Evolutionary conservation across 441 rosid species (phyloP).

Genomic region (Adansonia madagascariensis): DNA sequence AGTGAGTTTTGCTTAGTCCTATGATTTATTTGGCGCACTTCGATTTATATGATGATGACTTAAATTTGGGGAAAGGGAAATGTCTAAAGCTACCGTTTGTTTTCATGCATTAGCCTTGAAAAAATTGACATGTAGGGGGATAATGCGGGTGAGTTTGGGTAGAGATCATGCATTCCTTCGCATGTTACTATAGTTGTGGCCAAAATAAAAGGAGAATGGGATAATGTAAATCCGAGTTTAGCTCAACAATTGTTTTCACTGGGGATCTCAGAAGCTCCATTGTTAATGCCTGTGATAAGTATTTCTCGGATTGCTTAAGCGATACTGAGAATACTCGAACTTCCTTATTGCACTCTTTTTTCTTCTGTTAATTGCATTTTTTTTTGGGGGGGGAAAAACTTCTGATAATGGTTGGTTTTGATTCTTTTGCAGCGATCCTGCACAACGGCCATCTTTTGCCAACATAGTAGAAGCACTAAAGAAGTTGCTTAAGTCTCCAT

Average conservation of each 20-base stretch:
- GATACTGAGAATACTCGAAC: not conserved
- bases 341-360: not conserved
- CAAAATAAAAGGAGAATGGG: not conserved
- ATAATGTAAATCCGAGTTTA: not conserved
- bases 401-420: slow-evolving; percentile 7
- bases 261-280: not conserved
- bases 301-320: too few relatives aligned
- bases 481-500: slow-evolving; percentile 82
- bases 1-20: slow-evolving; percentile 48
- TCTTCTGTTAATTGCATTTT: not conserved
- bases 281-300: too few relatives aligned
- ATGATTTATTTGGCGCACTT: not conserved
- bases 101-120: not conserved
- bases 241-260: not conserved
- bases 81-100: not conserved
- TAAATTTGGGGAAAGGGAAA: not conserved
- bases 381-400: too few relatives aligned
- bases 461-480: slow-evolving; percentile 69
- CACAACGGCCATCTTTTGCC: slow-evolving; percentile 72
- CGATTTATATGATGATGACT: not conserved
- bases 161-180: not conserved
- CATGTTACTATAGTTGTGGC: not conserved
- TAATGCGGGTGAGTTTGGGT: not conserved
- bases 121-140: not conserved
- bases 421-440: slow-evolving; percentile 57